These are phyloP conservation scores for Xylariaceae sp. DNA, from an alignment of 2,329 filamentous ascomycete genomes.

Conservation along the genomic window DNA sequence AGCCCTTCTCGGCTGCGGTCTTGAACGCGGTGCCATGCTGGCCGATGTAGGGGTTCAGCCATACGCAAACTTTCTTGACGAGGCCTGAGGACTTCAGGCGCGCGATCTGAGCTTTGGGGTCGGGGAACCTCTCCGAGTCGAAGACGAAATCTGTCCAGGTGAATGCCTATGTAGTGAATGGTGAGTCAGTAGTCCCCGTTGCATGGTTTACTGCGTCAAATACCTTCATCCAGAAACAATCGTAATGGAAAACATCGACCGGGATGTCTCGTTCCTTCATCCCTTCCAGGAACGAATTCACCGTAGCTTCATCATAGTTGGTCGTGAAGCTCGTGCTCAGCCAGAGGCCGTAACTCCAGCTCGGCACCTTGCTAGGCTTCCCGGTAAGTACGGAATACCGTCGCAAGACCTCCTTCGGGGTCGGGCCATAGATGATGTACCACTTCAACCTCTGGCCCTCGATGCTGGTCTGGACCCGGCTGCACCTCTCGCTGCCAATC, in stretches of 20 bases:
- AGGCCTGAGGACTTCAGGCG: conserved; percentile 61
- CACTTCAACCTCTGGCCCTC: conserved; percentile 67
- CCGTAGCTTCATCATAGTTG: conserved; percentile 65
- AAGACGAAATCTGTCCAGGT: conserved; percentile 74
- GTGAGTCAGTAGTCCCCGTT: too few relatives aligned
- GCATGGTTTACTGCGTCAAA: too few relatives aligned
- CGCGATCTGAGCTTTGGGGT: conserved; percentile 59
- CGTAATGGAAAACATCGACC: conserved; percentile 70
- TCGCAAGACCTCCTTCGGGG: conserved; percentile 66
- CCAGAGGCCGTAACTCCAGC: conserved; percentile 75
- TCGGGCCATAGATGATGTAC: conserved; percentile 68
- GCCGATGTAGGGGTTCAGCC: conserved; percentile 73
- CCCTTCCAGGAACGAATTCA: conserved; percentile 63
- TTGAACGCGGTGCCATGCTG: conserved; percentile 65
- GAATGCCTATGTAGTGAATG: conserved; percentile 42
- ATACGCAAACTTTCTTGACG: conserved; percentile 63
- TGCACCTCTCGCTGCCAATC: conserved; percentile 69
- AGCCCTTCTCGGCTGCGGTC: conserved; percentile 61
- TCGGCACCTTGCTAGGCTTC: conserved; percentile 58
- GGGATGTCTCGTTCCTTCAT: conserved; percentile 63
- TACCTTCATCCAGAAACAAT: conserved; percentile 70
- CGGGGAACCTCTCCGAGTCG: conserved; percentile 63
- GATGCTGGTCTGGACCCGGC: conserved; percentile 64
- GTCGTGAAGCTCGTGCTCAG: conserved; percentile 74
- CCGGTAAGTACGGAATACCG: conserved; percentile 67